Evolutionary conservation across 768 basidiomycete species (phyloP), one percentile per base, ranked within the genome.

Genomic region (Boletus reticuloceps): DNA sequence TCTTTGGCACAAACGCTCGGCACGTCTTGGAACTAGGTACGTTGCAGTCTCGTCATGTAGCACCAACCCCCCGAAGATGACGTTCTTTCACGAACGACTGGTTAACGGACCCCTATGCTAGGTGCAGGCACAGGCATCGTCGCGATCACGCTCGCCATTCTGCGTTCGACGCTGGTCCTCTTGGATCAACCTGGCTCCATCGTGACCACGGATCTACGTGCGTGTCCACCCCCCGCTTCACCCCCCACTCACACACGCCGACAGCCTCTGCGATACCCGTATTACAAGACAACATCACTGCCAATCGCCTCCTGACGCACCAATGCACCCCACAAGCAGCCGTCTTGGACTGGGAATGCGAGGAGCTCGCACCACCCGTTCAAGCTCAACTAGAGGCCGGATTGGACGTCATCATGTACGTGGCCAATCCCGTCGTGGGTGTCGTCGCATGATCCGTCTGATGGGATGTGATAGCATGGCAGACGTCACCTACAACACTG

Each of bases 401-500:
- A 6, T 73, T 90, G 37, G 85, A 92, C 64, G 73, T 82, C 37
- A 82, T 96, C 50, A 68, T 93, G 90, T 91, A 69, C 55, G 88
- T 76, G 11, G 20, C 10, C 34, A 31, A 50, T 29, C 25, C 32
- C 19, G 14, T 13, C 3, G 25, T 36, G 4, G 1, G 14, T 10
- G 10, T 39, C 0, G 16, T 29, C 16, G 22, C 25, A 1, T 16
- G 6, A 7, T 14, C 19, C 4, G 10, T n/a, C 44, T 55, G 32
- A 54, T 39, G 13, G 42, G 31, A 47, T 36, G 11, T 13, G 14
- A 32, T 60, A 94, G 93, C 42, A 92, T 95, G 85, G 90, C 93
- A 13, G 94, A 97, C 63, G 91, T 95, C 9, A 88, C 92, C 1
- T 96, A 95, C 75, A 96, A 96, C 72, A 91, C 90, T 1, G 74